Evolutionary conservation across 768 basidiomycete genomes (phyloP).

Genomic region (Boletus huronensis): DNA sequence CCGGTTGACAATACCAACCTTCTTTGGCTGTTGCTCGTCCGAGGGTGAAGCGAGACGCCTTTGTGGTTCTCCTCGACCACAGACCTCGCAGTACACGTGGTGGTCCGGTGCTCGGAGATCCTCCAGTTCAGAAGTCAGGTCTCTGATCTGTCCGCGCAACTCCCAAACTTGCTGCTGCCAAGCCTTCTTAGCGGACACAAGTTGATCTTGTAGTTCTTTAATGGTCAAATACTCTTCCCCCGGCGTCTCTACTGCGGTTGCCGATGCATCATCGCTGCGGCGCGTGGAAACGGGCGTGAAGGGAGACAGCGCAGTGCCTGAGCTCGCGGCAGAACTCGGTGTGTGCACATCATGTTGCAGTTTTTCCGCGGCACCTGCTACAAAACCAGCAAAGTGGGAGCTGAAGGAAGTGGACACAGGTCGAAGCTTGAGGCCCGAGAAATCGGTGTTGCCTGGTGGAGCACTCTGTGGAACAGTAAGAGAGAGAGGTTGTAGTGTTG

Average conservation of each 20-base stretch:
- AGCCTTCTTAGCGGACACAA: conserved; percentile 51
- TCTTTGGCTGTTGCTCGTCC: conserved; percentile 24
- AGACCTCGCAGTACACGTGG: conserved; percentile 52
- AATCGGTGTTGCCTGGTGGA: conserved; percentile 59
- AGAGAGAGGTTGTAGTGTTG: conserved; percentile 8
- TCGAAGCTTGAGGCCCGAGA: conserved; percentile 64
- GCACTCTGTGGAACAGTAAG: conserved; percentile 52
- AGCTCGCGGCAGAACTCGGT: conserved; percentile 45
- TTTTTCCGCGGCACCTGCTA: conserved; percentile 27
- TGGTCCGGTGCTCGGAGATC: conserved; percentile 44
- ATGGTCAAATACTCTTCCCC: conserved; percentile 47
- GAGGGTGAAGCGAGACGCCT: conserved; percentile 6
- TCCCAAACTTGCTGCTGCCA: conserved; percentile 78
- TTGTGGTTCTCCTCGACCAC: conserved; percentile 48
- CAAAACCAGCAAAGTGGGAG: conserved; percentile 54
- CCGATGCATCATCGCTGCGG: conserved; percentile 33
- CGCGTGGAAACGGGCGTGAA: conserved; percentile 39
- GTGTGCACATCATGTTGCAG: conserved; percentile 45
- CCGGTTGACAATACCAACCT: conserved; percentile 51
- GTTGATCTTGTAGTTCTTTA: conserved; percentile 57
- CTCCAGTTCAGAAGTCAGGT: conserved; percentile 67
- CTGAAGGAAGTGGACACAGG: conserved; percentile 78
- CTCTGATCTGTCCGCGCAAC: conserved; percentile 67
- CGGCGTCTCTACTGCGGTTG: conserved; percentile 21
- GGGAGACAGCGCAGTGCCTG: conserved; percentile 43